Evolutionary conservation across 1,139 yeast species (phyloP), one percentile per base, ranked within the genome.

Genomic region (Candida sp.): DNA sequence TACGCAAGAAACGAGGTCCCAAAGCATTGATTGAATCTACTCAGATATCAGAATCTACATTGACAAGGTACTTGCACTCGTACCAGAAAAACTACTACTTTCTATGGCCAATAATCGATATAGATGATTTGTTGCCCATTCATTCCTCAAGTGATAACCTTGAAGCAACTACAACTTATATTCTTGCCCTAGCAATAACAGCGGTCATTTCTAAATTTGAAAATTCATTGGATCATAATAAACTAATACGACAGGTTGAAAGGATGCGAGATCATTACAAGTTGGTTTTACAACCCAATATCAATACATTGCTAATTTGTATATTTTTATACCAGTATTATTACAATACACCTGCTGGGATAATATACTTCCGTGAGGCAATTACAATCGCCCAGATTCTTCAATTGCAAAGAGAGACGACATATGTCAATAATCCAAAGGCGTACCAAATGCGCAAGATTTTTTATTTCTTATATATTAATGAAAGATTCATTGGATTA

Each of bases 291-390:
- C 53, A 57, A 7, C 71, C 71, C 0, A 55, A 53, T 38, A 52
- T 61, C 22, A 72, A 68, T 30, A 55, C 61, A 9, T 47, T 70
- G 11, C 49, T 70, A 22, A 60, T 70, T 4, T 62, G 71, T 5
- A 70, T 70, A 49, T 71, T 71, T 45, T 57, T 70, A 44, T 70
- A 68, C 50, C 63, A 63, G n/a, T 67, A 69, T 46, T 62, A 64
- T 49, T 60, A 61, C 38, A 66, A 68, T 47, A 45, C 55, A 35
- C 56, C 61, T 40, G 70, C 62, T 2, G 64, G 64, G 19, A 30
- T 30, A 9, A 12, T 30, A 12, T 15, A 67, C 47, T 56, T 71
- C 43, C 60, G 75, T 22, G 76, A 71, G 51, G 71, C 75, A 5
- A 68, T 71, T 22, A 57, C 75, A 6, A 59, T 63, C 34, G 73